Evolutionary conservation across 208 protist species (phyloP).

Genomic region (Leishmania tarentolae): DNA sequence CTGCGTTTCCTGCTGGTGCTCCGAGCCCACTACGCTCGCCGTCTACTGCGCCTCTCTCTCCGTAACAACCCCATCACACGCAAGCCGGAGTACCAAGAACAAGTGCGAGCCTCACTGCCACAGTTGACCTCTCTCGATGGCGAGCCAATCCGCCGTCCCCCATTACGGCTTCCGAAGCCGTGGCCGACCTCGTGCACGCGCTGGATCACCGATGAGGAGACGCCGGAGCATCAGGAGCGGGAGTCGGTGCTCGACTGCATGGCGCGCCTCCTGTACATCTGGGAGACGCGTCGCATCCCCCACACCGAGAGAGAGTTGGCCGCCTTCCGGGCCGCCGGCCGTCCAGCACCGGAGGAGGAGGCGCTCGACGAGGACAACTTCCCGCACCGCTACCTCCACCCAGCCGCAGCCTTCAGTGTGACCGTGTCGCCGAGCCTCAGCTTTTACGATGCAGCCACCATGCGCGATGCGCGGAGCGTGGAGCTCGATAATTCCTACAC

Average conservation of each 20-base stretch:
- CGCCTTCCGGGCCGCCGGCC: slow-evolving; percentile 11
- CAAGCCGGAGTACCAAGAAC: slow-evolving; percentile 89
- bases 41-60: slow-evolving; percentile 76
- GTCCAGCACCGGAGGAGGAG: slow-evolving; percentile 42
- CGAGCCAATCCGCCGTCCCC: slow-evolving; percentile 71
- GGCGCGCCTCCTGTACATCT: slow-evolving; percentile 69
- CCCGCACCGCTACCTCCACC: slow-evolving; percentile 81
- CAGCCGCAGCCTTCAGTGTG: slow-evolving; percentile 65
- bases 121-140: slow-evolving; percentile 79
- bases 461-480: slow-evolving; percentile 58
- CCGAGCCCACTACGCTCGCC: slow-evolving; percentile 66
- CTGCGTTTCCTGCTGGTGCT: slow-evolving; percentile 81
- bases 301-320: slow-evolving; percentile 52
- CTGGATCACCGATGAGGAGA: neutral
- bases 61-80: slow-evolving; percentile 78
- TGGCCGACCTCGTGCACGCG: slow-evolving; percentile 44
- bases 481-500: slow-evolving; percentile 57
- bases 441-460: slow-evolving; percentile 53
- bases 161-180: slow-evolving; percentile 64
- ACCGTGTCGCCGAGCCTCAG: slow-evolving; percentile 39
- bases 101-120: slow-evolving; percentile 79
- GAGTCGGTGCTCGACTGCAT: slow-evolving; percentile 58
- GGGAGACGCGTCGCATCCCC: slow-evolving; percentile 74
- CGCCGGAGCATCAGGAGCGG: slow-evolving; percentile 20
- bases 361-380: slow-evolving; percentile 85